Percentiles rank a stretch among this genome's conserved stretches.
Conservation (phyloP, 345 rosid genomes). For the Rhodamnia argentea region DNA sequence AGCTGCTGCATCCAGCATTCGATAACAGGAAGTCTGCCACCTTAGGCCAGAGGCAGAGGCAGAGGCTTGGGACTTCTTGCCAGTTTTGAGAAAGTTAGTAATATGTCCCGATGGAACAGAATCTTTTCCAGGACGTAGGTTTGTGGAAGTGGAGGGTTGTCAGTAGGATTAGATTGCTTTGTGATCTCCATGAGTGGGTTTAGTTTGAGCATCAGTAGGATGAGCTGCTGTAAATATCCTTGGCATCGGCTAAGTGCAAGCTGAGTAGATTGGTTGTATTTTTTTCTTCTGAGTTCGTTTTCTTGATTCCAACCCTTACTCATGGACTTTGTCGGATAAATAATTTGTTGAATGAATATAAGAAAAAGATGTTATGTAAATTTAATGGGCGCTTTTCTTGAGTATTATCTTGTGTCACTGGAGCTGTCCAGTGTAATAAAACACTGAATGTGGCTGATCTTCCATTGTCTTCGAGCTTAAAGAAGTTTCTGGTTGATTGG, state of each 20-base stretch:
- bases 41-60: slow-evolving; percentile 70
- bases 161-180: not conserved
- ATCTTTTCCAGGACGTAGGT: slow-evolving; percentile 1
- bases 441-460: not conserved
- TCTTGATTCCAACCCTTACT: not conserved
- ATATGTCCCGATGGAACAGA: slow-evolving; percentile 1
- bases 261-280: slow-evolving; percentile 5
- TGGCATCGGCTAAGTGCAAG: slow-evolving; percentile 18
- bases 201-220: not conserved
- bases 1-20: slow-evolving; percentile 62
- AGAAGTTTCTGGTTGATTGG: not conserved
- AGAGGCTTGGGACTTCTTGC: slow-evolving; percentile 97
- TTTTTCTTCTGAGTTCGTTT: not conserved
- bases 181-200: slow-evolving; percentile 4
- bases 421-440: not conserved
- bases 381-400: not conserved
- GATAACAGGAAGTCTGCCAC: slow-evolving; percentile 54
- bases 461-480: not conserved
- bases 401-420: not conserved
- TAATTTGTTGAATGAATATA: slow-evolving; percentile 29
- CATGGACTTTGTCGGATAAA: slow-evolving; percentile 41
- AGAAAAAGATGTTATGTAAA: slow-evolving; percentile 2
- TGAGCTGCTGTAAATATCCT: slow-evolving; percentile 32
- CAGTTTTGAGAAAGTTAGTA: slow-evolving; percentile 62
- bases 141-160: slow-evolving; percentile 12